Evolutionary conservation across 2,329 filamentous ascomycete genomes (phyloP), one percentile per base, ranked within the genome.

Genomic region (Microdochium paspali): DNA sequence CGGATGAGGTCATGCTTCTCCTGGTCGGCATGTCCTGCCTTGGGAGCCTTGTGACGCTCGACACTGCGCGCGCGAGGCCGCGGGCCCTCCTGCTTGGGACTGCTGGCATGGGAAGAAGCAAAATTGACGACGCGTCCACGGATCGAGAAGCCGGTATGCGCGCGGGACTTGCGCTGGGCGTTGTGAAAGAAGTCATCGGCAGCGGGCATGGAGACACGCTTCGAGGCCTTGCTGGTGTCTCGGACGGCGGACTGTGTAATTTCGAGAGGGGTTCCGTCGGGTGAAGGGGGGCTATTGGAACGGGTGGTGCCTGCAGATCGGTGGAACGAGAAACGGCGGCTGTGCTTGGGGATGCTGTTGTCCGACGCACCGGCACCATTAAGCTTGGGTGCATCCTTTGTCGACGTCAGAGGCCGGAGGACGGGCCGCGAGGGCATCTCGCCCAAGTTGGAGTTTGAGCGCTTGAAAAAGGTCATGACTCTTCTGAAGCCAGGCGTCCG

Each of bases 241-340:
- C n/a, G 6, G 10, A 9, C 10, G 7, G 12, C 35, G 10, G 59
- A 51, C 35, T 63, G 53, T 10, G 63, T 58, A 66, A 71, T 71
- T 50, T 71, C 68, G 44, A 74, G 58, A 4, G 67, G 65, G 20
- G 53, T 51, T 13, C 70, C 71, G 42, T 63, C 63, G 5, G 74
- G 76, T 20, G 74, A 77, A 2, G 74, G 72, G 4, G 75, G 73
- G 7, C 72, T 71, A 51, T 69, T 72, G 18, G 72, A 72, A 45
- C 70, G 70, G 20, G 68, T 72, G 12, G 69, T 71, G 35, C 63
- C 64, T 18, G 69, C 66, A 43, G 72, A 71, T 45, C 68, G 67
- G 53, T 69, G 64, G 61, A 72, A 65, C 2, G 73, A 74, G 61
- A 71, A 71, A 42, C 70, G 67, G 23, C 68, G 67, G n/a, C 55